Evolutionary conservation across 352 stramenopile genomes (phyloP).

Genomic region (Globisporangium acanthophoron): DNA sequence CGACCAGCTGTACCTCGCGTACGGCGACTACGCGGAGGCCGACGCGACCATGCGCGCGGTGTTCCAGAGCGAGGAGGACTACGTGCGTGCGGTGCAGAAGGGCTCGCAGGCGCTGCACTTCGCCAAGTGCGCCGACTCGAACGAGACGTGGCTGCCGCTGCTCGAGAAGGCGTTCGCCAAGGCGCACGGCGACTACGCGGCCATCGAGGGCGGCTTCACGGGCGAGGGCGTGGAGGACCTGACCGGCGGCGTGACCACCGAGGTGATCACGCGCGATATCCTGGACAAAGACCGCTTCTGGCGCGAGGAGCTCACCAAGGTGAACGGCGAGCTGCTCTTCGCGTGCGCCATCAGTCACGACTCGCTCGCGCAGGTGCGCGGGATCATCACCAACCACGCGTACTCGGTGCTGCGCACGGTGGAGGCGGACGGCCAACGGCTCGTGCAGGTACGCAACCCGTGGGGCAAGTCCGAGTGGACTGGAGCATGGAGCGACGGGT

Average conservation of each 20-base stretch:
- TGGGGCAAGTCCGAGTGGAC: slow-evolving; percentile 56
- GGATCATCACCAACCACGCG: slow-evolving; percentile 46
- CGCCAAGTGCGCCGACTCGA: slow-evolving; percentile 33
- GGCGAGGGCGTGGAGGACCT: slow-evolving; percentile 40
- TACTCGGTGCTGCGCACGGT: slow-evolving; percentile 47
- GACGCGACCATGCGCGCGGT: slow-evolving; percentile 14
- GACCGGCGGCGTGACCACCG: slow-evolving; percentile 33
- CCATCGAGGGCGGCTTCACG: slow-evolving; percentile 53
- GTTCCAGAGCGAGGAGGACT: slow-evolving; percentile 22
- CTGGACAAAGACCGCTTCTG: slow-evolving; percentile 34
- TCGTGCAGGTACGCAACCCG: slow-evolving; percentile 44
- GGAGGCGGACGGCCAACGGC: slow-evolving; percentile 27
- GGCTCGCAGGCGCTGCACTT: slow-evolving; percentile 36
- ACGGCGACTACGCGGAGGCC: slow-evolving; percentile 21
- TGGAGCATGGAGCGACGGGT: slow-evolving; percentile 40
- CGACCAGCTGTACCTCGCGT: slow-evolving; percentile 33
- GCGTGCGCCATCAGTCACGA: slow-evolving; percentile 21
- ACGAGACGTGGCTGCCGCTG: slow-evolving; percentile 80
- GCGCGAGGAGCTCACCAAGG: slow-evolving; percentile 26
- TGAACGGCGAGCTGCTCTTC: slow-evolving; percentile 37
- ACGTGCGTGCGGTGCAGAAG: slow-evolving; percentile 21
- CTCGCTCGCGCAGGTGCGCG: slow-evolving; percentile 12
- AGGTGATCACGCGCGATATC: slow-evolving; percentile 28
- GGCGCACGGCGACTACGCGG: slow-evolving; percentile 63
- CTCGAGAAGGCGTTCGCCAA: slow-evolving; percentile 88